phyloP scores from a whole-genome alignment of 2,329 filamentous ascomycete genomes.

The Monosporascus sp. region DNA sequence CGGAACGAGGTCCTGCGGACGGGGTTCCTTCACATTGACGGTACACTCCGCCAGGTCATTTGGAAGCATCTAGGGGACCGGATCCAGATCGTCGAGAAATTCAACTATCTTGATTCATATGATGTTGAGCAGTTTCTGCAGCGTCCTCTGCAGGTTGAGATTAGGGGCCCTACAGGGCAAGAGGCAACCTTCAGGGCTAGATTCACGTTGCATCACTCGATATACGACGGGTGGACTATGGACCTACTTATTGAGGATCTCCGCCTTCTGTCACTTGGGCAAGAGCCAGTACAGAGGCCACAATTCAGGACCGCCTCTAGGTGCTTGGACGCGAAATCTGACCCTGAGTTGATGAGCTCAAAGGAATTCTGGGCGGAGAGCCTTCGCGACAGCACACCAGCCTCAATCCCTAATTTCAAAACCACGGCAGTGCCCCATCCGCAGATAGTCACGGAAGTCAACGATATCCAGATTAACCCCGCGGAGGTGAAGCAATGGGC shows the following conservation, averaged over 20 bases:
- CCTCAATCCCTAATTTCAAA: slow-evolving; percentile 54
- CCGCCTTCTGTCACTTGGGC: slow-evolving; percentile 37
- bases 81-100: slow-evolving; percentile 34
- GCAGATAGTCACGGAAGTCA: slow-evolving; percentile 21
- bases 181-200: slow-evolving; percentile 29
- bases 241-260: slow-evolving; percentile 70
- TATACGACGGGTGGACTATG: slow-evolving; percentile 93
- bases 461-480: slow-evolving; percentile 30
- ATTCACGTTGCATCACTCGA: slow-evolving; percentile 69
- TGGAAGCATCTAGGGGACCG: slow-evolving; percentile 49
- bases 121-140: slow-evolving; percentile 39
- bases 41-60: slow-evolving; percentile 56
- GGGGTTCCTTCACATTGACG: slow-evolving; percentile 58
- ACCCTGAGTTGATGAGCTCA: slow-evolving; percentile 33
- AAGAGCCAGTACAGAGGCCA: slow-evolving; percentile 35
- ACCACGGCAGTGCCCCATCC: slow-evolving; percentile 24
- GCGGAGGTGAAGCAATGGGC: slow-evolving; percentile 31
- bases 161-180: slow-evolving; percentile 26
- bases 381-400: slow-evolving; percentile 52
- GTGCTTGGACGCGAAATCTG: slow-evolving; percentile 30
- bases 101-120: slow-evolving; percentile 35
- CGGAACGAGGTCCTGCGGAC: slow-evolving; percentile 66
- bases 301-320: slow-evolving; percentile 57
- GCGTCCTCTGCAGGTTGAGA: slow-evolving; percentile 57
- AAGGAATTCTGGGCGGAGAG: slow-evolving; percentile 66